Evolutionary conservation across 805 yeast genomes (phyloP), one percentile per base, ranked within the genome.

Genomic region (Suhomyces emberorum): DNA sequence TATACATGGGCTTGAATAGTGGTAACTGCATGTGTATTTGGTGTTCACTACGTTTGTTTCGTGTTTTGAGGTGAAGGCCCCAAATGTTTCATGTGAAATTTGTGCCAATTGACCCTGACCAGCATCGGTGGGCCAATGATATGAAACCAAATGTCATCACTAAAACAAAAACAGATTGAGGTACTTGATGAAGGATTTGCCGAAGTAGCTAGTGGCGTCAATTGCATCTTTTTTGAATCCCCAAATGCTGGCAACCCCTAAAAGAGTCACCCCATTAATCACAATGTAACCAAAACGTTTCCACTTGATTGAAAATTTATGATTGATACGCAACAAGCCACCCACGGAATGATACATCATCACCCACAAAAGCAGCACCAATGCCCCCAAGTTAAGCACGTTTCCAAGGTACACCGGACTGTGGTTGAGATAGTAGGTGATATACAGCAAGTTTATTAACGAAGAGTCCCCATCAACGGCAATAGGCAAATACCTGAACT

Each of bases 401-500:
- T 57, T 56, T 1, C 63, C 64, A 18, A 43, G 23, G 12, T 41
- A 32, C 15, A 47, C 28, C 7, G 44, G 32, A 7, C 57, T 47
- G 21, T 35, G 28, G 28, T 33, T 37, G 12, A 36, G 30, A 15
- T 39, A 43, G 40, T 71, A 69, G 0, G 78, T 47, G 7, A 83
- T 62, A 47, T 67, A 82, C 7, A 73, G 71, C 29, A 84, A 56
- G 29, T 63, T 70, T 15, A 84, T 56, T 37, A 73, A 59, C 1
- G 81, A 69, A 3, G 82, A 74, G 54, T 83, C 91, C 1, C 87
- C 88, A 39, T 81, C 84, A 1, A 77, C 61, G 2, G 48, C 12
- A n/a, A 65, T 18, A 0, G 91, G 88, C 0, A 63, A 61, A 3
- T 69, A 32, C 35, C 87, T 63, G 44, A 72, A 65, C 29, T 71